phyloP scores from a whole-genome alignment of 768 basidiomycete species.

The Asterophora parasitica region DNA sequence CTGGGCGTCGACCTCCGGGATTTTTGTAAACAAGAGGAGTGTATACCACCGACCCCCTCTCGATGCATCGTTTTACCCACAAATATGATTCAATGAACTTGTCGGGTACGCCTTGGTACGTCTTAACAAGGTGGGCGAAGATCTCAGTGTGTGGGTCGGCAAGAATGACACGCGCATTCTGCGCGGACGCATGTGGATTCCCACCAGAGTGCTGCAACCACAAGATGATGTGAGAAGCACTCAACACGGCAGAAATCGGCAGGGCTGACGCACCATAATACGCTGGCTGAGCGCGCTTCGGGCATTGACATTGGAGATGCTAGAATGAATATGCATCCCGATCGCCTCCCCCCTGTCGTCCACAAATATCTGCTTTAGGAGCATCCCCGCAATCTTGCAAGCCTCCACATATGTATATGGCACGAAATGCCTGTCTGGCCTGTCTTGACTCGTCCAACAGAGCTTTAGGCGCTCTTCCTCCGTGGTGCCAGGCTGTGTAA shows the following conservation, averaged over 20 bases:
- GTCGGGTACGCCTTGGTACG: conserved; percentile 60
- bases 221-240: conserved; percentile 3
- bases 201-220: conserved; percentile 69
- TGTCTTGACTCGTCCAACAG: conserved; percentile 65
- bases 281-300: conserved; percentile 60
- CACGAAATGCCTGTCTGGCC: conserved; percentile 74
- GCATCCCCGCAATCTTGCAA: conserved; percentile 73
- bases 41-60: conserved; percentile 57
- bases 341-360: conserved; percentile 56
- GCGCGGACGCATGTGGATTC: conserved; percentile 64
- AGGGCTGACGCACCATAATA: conserved; percentile 50
- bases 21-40: conserved; percentile 82
- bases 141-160: conserved; percentile 78
- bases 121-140: conserved; percentile 69
- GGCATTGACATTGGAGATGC: conserved; percentile 75
- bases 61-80: conserved; percentile 83
- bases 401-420: conserved; percentile 80
- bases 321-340: conserved; percentile 75
- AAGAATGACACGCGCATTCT: conserved; percentile 69
- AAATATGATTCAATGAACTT: conserved; percentile 79
- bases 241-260: not conserved
- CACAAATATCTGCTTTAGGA: conserved; percentile 72
- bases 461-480: conserved; percentile 73
- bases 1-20: conserved; percentile 73
- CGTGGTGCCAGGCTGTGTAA: conserved; percentile 60